Percentiles rank a stretch among this genome's conserved stretches.
Conservation (phyloP, 805 yeast species). For the Cyberlindnera euphorbiiphila region DNA sequence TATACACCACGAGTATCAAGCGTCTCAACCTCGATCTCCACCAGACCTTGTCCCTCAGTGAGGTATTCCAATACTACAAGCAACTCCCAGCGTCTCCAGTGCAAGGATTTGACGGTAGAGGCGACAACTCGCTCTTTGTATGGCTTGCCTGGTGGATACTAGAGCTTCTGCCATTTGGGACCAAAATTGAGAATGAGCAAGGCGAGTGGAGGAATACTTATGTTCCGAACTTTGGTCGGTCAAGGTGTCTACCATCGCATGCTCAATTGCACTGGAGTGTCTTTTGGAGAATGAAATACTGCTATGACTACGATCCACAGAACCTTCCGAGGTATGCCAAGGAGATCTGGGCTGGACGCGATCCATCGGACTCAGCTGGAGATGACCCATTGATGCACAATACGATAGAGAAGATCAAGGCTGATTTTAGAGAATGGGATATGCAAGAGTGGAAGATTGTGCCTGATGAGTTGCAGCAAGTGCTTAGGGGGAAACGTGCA, state of each 20-base stretch:
- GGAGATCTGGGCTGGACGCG: constrained; percentile 22
- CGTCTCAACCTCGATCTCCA: constrained; percentile 12
- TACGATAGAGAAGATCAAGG: constrained; percentile 14
- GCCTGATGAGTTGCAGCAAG: constrained; percentile 34
- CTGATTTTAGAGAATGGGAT: constrained; percentile 28
- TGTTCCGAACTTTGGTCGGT: constrained; percentile 54
- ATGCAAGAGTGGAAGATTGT: constrained; percentile 27
- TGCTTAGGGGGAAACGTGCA: constrained; percentile 11
- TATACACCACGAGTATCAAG: constrained; percentile 17
- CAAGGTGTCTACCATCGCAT: constrained; percentile 44
- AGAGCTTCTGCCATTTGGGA: constrained; percentile 58
- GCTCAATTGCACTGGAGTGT: constrained; percentile 62
- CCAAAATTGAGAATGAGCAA: constrained; percentile 41
- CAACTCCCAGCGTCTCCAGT: constrained; percentile 26
- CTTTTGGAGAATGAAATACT: constrained; percentile 48
- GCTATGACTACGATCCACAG: constrained; percentile 41
- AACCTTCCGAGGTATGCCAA: constrained; percentile 39
- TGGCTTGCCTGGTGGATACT: constrained; percentile 56
- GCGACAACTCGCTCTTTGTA: constrained; percentile 27
- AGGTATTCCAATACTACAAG: constrained; percentile 13
- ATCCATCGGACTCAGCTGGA: constrained; percentile 4
- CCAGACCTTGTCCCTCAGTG: constrained; percentile 4
- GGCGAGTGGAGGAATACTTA: constrained; percentile 49
- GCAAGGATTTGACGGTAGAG: constrained; percentile 37
- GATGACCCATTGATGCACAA: constrained; percentile 13